Percentiles rank a stretch among this genome's conserved stretches.
phyloP scores from a whole-genome alignment of 148 eudicot genomes.

The Fagopyrum tataricum region DNA sequence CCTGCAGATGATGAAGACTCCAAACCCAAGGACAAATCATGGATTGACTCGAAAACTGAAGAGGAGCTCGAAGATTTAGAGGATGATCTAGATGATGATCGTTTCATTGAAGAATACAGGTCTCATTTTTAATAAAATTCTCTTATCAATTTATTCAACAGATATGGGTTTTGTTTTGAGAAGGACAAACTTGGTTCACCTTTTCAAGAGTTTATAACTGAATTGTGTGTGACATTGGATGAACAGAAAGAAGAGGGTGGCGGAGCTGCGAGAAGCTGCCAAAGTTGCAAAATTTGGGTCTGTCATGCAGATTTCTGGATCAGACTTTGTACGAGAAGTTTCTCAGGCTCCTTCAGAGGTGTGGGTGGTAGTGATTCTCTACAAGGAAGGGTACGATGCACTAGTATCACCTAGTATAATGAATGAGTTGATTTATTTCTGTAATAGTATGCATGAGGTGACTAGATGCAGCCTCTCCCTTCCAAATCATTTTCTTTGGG shows the following conservation, averaged over 20 bases:
- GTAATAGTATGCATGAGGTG: neutral
- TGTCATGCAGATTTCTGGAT: slow-evolving; percentile 69
- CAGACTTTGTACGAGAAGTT: slow-evolving; percentile 92
- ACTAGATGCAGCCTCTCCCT: neutral
- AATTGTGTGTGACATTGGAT: slow-evolving; percentile 13
- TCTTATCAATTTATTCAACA: neutral
- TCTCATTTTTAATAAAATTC: slow-evolving; percentile 9
- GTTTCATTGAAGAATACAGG: slow-evolving; percentile 83
- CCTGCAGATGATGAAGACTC: slow-evolving; percentile 70
- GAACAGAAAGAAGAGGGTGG: slow-evolving; percentile 74
- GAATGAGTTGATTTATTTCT: neutral
- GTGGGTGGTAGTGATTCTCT: slow-evolving; percentile 85
- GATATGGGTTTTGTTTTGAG: neutral
- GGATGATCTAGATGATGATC: slow-evolving; percentile 86
- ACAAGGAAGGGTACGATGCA: slow-evolving; percentile 71
- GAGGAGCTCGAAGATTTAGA: slow-evolving; percentile 92
- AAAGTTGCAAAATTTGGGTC: slow-evolving; percentile 79
- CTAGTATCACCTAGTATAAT: neutral
- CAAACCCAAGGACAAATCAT: slow-evolving; percentile 48
- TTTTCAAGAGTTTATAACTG: neutral
- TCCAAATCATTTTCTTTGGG: neutral
- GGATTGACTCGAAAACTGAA: slow-evolving; percentile 72
- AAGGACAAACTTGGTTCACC: neutral
- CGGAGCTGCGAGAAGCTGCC: slow-evolving; percentile 62
- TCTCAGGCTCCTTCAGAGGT: slow-evolving; percentile 88